Conservation (phyloP, 2,329 filamentous ascomycete genomes). For the Pleoardoris graminearum region DNA sequence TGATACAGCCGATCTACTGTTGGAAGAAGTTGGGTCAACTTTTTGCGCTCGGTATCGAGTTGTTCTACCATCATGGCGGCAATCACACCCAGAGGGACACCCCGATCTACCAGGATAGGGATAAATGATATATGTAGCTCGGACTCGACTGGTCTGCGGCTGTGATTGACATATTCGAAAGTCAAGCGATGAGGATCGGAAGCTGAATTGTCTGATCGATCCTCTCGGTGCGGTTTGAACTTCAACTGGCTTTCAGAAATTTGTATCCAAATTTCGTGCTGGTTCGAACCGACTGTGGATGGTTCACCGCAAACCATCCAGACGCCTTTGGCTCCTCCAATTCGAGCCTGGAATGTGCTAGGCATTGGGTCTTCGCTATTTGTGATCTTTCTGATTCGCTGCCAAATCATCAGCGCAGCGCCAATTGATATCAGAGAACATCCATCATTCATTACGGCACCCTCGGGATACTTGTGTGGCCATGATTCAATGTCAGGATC, state of each 20-base stretch:
- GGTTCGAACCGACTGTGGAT: slow-evolving; percentile 47
- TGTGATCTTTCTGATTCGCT: slow-evolving; percentile 55
- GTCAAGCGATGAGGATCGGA: slow-evolving; percentile 59
- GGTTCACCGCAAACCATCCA: slow-evolving; percentile 65
- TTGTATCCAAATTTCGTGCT: slow-evolving; percentile 64
- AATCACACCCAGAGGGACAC: slow-evolving; percentile 53
- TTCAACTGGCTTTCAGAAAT: slow-evolving; percentile 69
- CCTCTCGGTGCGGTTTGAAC: slow-evolving; percentile 58
- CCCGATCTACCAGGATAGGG: slow-evolving; percentile 66
- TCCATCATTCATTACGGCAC: slow-evolving; percentile 55
- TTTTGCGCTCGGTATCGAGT: slow-evolving; percentile 57
- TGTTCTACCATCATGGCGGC: slow-evolving; percentile 54
- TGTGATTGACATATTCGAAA: slow-evolving; percentile 64
- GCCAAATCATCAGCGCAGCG: slow-evolving; percentile 59
- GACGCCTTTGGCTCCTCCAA: slow-evolving; percentile 75
- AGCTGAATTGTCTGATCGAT: slow-evolving; percentile 44
- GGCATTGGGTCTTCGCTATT: slow-evolving; percentile 68
- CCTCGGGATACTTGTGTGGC: slow-evolving; percentile 12
- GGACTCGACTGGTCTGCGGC: slow-evolving; percentile 55
- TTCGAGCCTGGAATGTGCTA: slow-evolving; percentile 67
- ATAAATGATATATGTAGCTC: slow-evolving; percentile 70
- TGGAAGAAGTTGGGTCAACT: slow-evolving; percentile 56
- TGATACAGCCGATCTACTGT: slow-evolving; percentile 59
- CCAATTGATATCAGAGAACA: slow-evolving; percentile 66
- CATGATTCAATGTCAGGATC: slow-evolving; percentile 39